These are phyloP conservation scores for Exophiala calicioides DNA, from an alignment of 2,329 filamentous ascomycete species.

Conservation along the genomic window DNA sequence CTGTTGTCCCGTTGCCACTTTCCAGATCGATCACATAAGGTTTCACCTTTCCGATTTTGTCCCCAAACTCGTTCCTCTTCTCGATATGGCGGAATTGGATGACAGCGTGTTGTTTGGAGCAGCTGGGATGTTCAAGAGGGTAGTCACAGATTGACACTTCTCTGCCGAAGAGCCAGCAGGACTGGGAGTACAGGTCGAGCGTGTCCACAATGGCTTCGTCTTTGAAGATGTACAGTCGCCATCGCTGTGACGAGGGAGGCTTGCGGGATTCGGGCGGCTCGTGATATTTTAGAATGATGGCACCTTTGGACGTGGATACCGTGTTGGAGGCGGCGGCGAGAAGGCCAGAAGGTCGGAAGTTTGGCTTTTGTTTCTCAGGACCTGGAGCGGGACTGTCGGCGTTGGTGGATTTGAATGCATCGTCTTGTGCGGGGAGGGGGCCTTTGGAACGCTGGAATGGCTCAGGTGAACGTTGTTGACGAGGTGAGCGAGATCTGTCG, in stretches of 20 bases:
- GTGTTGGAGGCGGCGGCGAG: slow-evolving; percentile 87
- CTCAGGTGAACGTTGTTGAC: slow-evolving; percentile 15
- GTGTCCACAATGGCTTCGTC: slow-evolving; percentile 77
- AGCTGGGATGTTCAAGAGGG: slow-evolving; percentile 82
- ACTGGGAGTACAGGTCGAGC: slow-evolving; percentile 71
- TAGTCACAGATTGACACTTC: slow-evolving; percentile 81
- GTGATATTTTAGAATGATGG: slow-evolving; percentile 88
- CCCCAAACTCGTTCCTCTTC: slow-evolving; percentile 82
- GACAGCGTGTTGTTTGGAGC: slow-evolving; percentile 93
- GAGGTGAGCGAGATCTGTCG: slow-evolving; percentile 23
- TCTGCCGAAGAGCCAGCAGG: slow-evolving; percentile 87
- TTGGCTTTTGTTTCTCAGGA: slow-evolving; percentile 78
- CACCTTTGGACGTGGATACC: slow-evolving; percentile 62
- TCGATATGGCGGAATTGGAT: slow-evolving; percentile 88
- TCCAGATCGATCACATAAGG: slow-evolving; percentile 94
- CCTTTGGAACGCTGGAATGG: slow-evolving; percentile 16
- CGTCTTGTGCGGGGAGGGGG: slow-evolving; percentile 49
- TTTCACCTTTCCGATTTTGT: slow-evolving; percentile 74
- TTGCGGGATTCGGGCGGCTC: slow-evolving; percentile 92
- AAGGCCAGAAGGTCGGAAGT: slow-evolving; percentile 76
- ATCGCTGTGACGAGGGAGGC: slow-evolving; percentile 72
- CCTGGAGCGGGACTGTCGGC: slow-evolving; percentile 36
- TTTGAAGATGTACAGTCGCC: slow-evolving; percentile 94
- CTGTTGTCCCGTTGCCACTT: slow-evolving; percentile 82
- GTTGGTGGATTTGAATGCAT: slow-evolving; percentile 42